Evolutionary conservation across 768 basidiomycete species (phyloP), one percentile per base, ranked within the genome.

Genomic region (Suillus weaverae): DNA sequence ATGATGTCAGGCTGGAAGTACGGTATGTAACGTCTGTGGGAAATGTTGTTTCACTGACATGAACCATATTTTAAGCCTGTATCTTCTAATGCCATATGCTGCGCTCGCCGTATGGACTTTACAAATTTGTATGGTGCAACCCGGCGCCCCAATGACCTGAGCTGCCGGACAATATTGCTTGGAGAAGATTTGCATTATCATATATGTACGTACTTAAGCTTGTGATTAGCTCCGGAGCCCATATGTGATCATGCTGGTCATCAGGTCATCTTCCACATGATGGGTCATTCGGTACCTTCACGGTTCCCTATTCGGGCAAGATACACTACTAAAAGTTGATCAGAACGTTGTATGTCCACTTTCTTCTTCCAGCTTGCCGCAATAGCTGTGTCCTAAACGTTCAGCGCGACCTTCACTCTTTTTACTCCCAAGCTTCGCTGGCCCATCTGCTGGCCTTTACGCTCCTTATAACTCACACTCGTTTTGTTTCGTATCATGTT

Each of bases 391-490:
- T 36, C 33, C n/a, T 14, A 54, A 35, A 20, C 32, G 26, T 18
- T 9, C 18, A 6, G 18, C 11, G 32, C 32, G 20, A 54, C 33
- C 20, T 22, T 50, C 63, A 22, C 5, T 35, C 22, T 36, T 13
- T 26, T 9, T 30, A 1, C n/a, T n/a, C n/a, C 43, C 22, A 5
- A 33, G 13, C 11, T 9, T 14, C 39, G 2, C 20, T 43, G 22
- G 53, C 26, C 46, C 35, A 13, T n/a, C 50, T 62, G 20, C 38
- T 36, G 48, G 11, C 36, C 63, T 18, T 39, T 38, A 38, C 59
- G 48, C 30, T 62, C 14, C 7, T 43, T 66, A 32, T 39, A 54
- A 63, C 63, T 63, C 63, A 62, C 67, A 39, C 68, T 62, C 66
- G 64, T 62, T 64, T 61, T 63, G 22, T 63, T 53, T 62, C 44